These are phyloP conservation scores for Mrakiaceae sp. DNA, from an alignment of 1,284 basidiomycete species.

Conservation along the genomic window DNA sequence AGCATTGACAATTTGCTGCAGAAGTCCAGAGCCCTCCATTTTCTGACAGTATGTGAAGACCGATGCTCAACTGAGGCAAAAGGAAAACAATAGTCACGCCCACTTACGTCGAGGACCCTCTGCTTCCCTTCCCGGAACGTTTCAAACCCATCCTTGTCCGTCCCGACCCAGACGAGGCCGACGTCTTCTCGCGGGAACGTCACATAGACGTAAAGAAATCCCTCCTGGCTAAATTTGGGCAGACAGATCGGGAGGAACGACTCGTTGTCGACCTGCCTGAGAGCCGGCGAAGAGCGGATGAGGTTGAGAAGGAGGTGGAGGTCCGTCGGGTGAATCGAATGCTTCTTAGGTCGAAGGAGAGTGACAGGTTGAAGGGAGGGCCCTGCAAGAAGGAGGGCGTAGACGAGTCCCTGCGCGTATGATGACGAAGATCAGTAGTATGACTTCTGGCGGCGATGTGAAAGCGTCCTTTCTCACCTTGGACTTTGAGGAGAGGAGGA, in stretches of 20 bases:
- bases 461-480: slow-evolving; percentile 43
- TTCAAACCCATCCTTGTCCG: slow-evolving; percentile 38
- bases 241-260: slow-evolving; percentile 93
- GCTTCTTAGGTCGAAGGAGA: slow-evolving; percentile 76
- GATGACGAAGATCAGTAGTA: neutral
- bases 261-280: slow-evolving; percentile 61
- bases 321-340: slow-evolving; percentile 86
- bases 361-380: slow-evolving; percentile 60
- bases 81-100: neutral
- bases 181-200: slow-evolving; percentile 47
- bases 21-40: slow-evolving; percentile 48
- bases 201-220: slow-evolving; percentile 88
- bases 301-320: slow-evolving; percentile 77
- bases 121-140: slow-evolving; percentile 55
- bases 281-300: slow-evolving; percentile 50
- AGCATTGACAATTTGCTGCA: slow-evolving; percentile 34
- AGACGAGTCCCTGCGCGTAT: slow-evolving; percentile 62
- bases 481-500: slow-evolving; percentile 66
- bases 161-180: slow-evolving; percentile 37
- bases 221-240: slow-evolving; percentile 81
- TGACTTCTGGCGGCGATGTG: too few relatives aligned
- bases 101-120: slow-evolving; percentile 47
- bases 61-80: neutral
- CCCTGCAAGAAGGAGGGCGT: slow-evolving; percentile 70
- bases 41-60: slow-evolving; percentile 1